Percentiles rank a stretch among this genome's conserved stretches.
These are phyloP conservation scores for Talaromyces marneffei DNA, from an alignment of 2,329 filamentous ascomycete species.

Conservation along the genomic window DNA sequence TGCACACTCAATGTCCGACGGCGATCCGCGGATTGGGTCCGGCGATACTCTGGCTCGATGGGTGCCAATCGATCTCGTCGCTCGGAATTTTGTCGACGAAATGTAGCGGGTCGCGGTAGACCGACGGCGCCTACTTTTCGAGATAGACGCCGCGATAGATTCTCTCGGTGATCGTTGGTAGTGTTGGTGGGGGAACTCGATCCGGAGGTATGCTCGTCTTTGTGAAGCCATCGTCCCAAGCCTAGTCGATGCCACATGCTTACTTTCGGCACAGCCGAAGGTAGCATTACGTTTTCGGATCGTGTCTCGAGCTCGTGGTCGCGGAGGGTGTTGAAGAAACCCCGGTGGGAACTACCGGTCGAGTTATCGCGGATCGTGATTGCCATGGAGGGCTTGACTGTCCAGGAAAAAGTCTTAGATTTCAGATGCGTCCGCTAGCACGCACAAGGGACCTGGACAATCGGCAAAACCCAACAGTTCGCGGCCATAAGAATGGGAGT, in stretches of 20 bases:
- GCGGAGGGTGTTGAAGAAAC: slow-evolving; percentile 9
- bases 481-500: slow-evolving; percentile 14
- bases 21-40: slow-evolving; percentile 59
- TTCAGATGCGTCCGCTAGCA: slow-evolving; percentile 14
- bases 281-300: neutral
- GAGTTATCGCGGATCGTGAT: slow-evolving; percentile 15
- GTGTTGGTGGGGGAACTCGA: slow-evolving; percentile 21
- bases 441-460: slow-evolving; percentile 15
- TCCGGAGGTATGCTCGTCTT: slow-evolving; percentile 34
- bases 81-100: slow-evolving; percentile 78
- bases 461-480: slow-evolving; percentile 8
- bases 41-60: slow-evolving; percentile 56
- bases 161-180: slow-evolving; percentile 13
- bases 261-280: slow-evolving; percentile 25
- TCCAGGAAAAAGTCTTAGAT: neutral
- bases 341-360: slow-evolving; percentile 12
- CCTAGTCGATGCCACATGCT: slow-evolving; percentile 44
- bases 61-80: slow-evolving; percentile 66
- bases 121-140: slow-evolving; percentile 60
- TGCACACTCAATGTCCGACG: slow-evolving; percentile 38
- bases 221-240: slow-evolving; percentile 36
- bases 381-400: slow-evolving; percentile 13
- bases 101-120: slow-evolving; percentile 69
- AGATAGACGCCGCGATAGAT: slow-evolving; percentile 33
- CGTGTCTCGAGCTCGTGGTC: slow-evolving; percentile 8